Conservation (phyloP, 257 asterid genomes). For the Buddleja alternifolia region DNA sequence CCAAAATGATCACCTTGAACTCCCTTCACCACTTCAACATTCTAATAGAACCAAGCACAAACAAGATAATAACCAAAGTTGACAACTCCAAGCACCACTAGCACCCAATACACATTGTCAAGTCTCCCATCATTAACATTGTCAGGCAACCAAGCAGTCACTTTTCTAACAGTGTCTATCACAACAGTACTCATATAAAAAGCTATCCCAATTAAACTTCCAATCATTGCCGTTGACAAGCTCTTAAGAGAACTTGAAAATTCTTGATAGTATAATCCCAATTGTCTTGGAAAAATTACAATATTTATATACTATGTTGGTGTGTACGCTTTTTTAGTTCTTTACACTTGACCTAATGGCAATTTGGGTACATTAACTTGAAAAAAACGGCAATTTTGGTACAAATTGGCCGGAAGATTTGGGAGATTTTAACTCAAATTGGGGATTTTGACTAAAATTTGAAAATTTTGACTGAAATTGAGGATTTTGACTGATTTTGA, state of each 20-base stretch:
- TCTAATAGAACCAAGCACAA: constrained; percentile 31
- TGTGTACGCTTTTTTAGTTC: no score
- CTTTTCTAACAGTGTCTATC: constrained; percentile 26
- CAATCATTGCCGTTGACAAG: constrained; percentile 41
- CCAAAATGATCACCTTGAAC: background rate
- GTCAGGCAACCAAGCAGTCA: constrained; percentile 41
- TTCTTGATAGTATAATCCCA: constrained; percentile 41
- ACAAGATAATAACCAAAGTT: constrained; percentile 40
- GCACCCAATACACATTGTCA: constrained; percentile 45
- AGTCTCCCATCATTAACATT: constrained; percentile 39
- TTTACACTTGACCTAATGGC: no score
- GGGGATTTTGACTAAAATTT: no score
- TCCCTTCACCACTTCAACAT: background rate
- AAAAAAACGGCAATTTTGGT: no score
- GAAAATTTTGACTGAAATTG: no score
- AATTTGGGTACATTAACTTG: no score
- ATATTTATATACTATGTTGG: no score
- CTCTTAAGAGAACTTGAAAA: constrained; percentile 41
- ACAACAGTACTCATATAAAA: constrained; percentile 35
- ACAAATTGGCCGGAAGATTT: no score
- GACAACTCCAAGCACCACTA: constrained; percentile 27
- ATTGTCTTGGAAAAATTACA: constrained; percentile 51
- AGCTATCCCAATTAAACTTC: constrained; percentile 31
- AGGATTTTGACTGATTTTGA: no score
- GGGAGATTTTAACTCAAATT: no score